Conservation (phyloP, 2,329 filamentous ascomycete genomes). For the Aspergillus viridinutans region DNA sequence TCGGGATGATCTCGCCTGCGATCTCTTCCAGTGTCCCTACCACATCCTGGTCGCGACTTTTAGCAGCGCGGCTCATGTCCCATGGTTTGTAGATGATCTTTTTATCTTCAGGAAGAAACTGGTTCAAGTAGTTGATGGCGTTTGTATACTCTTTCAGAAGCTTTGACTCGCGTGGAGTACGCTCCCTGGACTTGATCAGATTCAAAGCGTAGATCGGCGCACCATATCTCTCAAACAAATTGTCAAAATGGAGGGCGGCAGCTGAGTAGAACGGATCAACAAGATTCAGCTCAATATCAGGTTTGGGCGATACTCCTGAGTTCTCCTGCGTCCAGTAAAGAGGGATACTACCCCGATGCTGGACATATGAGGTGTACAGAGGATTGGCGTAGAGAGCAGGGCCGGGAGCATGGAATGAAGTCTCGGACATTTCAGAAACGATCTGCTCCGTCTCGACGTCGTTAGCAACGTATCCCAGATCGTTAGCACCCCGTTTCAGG, state of each 20-base stretch:
- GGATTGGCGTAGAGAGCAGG: slow-evolving; percentile 81
- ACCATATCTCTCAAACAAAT: slow-evolving; percentile 89
- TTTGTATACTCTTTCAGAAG: slow-evolving; percentile 81
- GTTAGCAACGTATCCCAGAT: slow-evolving; percentile 92
- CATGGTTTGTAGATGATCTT: slow-evolving; percentile 93
- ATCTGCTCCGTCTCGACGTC: slow-evolving; percentile 99
- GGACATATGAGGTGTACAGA: slow-evolving; percentile 91
- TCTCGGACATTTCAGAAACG: slow-evolving; percentile 88
- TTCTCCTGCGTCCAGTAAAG: slow-evolving; percentile 97
- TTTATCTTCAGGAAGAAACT: slow-evolving; percentile 77
- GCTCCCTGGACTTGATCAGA: slow-evolving; percentile 82
- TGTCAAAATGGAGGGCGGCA: slow-evolving; percentile 89
- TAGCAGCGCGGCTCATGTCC: slow-evolving; percentile 96
- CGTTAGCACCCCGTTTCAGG: slow-evolving; percentile 89
- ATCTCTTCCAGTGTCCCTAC: slow-evolving; percentile 88
- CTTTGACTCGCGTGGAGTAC: slow-evolving; percentile 87
- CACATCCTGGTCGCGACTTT: slow-evolving; percentile 87
- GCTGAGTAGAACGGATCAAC: slow-evolving; percentile 93
- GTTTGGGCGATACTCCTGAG: slow-evolving; percentile 91
- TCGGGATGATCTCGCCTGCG: slow-evolving; percentile 77
- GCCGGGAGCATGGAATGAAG: slow-evolving; percentile 90
- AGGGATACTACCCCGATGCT: slow-evolving; percentile 94
- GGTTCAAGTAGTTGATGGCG: slow-evolving; percentile 87
- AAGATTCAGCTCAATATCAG: slow-evolving; percentile 92
- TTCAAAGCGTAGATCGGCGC: slow-evolving; percentile 89